A percentile compares a stretch with the other conserved stretches of the same genome.
These are phyloP conservation scores for Mucor ambiguus DNA, from an alignment of 371 early-diverging fungal species.

Conservation along the genomic window DNA sequence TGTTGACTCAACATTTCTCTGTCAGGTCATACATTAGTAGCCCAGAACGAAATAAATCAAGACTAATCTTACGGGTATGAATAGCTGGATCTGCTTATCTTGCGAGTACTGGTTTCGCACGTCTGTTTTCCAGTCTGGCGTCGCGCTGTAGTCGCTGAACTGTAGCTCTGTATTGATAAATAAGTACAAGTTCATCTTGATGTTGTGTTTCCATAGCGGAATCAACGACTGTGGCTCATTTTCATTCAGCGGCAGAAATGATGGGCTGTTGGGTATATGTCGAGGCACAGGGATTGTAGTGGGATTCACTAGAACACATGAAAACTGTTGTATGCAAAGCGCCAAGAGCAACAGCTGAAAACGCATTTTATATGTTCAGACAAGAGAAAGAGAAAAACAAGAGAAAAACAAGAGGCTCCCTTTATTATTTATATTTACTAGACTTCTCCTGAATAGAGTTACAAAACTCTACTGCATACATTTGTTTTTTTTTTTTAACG, in stretches of 20 bases:
- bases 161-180: neutral
- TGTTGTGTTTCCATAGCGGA: conserved; percentile 13
- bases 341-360: neutral
- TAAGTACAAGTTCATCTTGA: neutral
- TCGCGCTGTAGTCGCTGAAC: conserved; percentile 5
- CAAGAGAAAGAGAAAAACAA: conserved; percentile 66
- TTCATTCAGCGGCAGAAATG: neutral
- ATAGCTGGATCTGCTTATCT: neutral
- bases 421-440: neutral
- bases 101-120: neutral
- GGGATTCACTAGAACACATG: conserved; percentile 3
- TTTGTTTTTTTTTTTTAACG: conserved; percentile 2
- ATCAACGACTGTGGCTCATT: conserved; percentile 4
- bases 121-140: neutral
- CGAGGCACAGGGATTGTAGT: neutral
- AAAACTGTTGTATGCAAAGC: neutral
- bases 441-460: neutral
- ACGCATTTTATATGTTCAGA: conserved; percentile 79
- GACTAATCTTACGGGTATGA: neutral
- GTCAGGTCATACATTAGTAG: neutral
- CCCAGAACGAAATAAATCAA: neutral
- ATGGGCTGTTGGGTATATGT: neutral
- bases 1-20: neutral
- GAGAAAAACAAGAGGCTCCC: conserved; percentile 6
- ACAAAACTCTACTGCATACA: neutral